Evolutionary conservation across 1,284 basidiomycete species (phyloP).

Genomic region (Mycosarcoma maydis): DNA sequence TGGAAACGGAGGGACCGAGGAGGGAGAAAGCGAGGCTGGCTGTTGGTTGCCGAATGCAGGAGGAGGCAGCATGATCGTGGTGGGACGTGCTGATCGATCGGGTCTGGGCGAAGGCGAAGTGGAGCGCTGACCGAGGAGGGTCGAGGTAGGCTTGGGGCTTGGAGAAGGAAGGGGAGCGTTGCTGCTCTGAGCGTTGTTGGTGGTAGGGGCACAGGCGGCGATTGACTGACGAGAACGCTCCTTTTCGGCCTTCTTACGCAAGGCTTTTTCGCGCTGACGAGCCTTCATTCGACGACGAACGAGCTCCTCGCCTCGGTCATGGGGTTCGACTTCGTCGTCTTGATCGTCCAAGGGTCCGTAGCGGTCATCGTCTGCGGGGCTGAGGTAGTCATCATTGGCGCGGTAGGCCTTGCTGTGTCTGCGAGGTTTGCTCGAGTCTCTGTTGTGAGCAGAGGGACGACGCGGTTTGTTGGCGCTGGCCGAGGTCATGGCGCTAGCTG

Average conservation of each 20-base stretch:
- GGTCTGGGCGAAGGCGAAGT: constrained; percentile 43
- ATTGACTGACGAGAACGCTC: constrained; percentile 33
- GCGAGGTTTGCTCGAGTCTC: constrained; percentile 40
- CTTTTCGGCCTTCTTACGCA: constrained; percentile 65
- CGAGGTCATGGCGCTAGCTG: constrained; percentile 21
- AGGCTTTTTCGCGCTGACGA: constrained; percentile 66
- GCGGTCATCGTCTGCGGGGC: constrained; percentile 38
- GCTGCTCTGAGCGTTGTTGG: not conserved
- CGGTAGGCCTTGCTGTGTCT: constrained; percentile 34
- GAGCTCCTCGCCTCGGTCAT: constrained; percentile 72
- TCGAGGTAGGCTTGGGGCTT: constrained; percentile 22
- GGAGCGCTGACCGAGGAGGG: constrained; percentile 29
- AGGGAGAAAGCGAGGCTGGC: constrained; percentile 27
- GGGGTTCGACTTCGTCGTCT: constrained; percentile 70
- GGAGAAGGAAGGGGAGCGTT: constrained; percentile 26
- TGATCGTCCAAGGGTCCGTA: constrained; percentile 50
- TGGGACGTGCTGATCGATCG: constrained; percentile 51
- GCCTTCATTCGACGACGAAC: constrained; percentile 71
- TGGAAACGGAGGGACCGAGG: constrained; percentile 20
- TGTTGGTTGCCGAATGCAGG: constrained; percentile 24
- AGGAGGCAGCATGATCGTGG: constrained; percentile 49
- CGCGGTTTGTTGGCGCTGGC: constrained; percentile 23
- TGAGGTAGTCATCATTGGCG: constrained; percentile 34
- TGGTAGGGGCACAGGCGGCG: constrained; percentile 7
- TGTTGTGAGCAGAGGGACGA: constrained; percentile 23